Percentiles rank a stretch among this genome's conserved stretches.
Conservation (phyloP, 306 rosid genomes). For the Betula pendula region DNA sequence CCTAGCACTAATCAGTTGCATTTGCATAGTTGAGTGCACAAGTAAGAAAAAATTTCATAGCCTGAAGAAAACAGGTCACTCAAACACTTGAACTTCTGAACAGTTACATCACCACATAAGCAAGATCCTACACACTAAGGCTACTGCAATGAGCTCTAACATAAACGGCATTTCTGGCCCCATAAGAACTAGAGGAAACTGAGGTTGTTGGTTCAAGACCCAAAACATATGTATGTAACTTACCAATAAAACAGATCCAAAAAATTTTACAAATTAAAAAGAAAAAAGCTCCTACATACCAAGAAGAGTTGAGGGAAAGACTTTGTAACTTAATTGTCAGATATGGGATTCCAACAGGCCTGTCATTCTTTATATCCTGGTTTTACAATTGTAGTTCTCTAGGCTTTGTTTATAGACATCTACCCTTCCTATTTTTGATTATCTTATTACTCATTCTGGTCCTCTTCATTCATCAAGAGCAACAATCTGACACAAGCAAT, state of each 20-base stretch:
- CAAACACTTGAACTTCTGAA: not conserved
- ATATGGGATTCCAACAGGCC: not conserved
- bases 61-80: not conserved
- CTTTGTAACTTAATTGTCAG: not conserved
- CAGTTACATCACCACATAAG: not conserved
- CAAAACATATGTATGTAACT: not conserved
- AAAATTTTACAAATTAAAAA: not conserved
- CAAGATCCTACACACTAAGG: not conserved
- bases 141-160: not conserved
- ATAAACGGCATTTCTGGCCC: not conserved
- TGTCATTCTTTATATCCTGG: not conserved
- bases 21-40: not conserved
- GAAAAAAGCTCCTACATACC: not conserved
- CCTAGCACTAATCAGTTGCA: not conserved
- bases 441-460: not conserved
- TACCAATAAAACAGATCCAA: not conserved
- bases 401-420: not conserved
- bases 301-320: not conserved
- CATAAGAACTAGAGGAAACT: not conserved
- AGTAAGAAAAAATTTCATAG: not conserved
- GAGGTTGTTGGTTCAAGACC: not conserved
- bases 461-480: not conserved
- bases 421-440: not conserved
- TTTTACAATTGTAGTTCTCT: not conserved
- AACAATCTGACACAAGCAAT: not conserved